phyloP scores from a whole-genome alignment of 2,329 filamentous ascomycete species.

The Leptographium flavum region DNA sequence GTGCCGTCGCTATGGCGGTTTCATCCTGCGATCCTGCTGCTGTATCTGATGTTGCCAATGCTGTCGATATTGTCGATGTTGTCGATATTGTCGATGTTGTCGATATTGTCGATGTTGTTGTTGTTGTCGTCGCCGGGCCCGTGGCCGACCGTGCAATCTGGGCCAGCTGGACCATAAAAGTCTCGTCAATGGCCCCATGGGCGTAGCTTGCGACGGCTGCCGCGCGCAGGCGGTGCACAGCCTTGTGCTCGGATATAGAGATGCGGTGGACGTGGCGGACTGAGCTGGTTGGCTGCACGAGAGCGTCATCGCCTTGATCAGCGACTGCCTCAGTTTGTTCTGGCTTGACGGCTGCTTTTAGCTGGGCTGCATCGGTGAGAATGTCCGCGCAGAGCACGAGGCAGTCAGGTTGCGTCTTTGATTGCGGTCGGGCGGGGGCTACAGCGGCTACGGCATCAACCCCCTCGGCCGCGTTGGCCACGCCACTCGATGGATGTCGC shows the following conservation, averaged over 20 bases:
- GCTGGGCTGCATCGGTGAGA: background rate
- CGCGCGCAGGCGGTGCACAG: conserved; percentile 3
- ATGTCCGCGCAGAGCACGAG: conserved; percentile 5
- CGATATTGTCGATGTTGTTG: too few species aligned
- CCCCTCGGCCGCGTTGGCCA: background rate
- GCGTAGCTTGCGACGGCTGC: background rate
- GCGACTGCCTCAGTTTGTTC: background rate
- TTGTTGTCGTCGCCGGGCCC: background rate
- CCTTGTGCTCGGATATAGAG: conserved; percentile 5
- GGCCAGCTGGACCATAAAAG: conserved; percentile 2
- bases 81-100: too few species aligned
- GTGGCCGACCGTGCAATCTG: background rate
- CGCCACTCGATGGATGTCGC: background rate
- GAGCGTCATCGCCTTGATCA: background rate
- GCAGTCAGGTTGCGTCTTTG: conserved; percentile 6
- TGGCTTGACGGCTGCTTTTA: background rate
- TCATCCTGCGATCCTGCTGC: background rate
- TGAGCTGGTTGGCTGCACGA: background rate
- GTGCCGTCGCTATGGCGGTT: background rate
- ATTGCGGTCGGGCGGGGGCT: background rate
- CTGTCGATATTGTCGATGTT: too few species aligned
- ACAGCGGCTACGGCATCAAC: background rate
- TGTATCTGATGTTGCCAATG: too few species aligned
- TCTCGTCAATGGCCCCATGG: background rate
- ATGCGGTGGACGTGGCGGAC: conserved; percentile 3